Base-by-base conservation (phyloP, 148 eudicot genomes). In the Silene latifolia region DNA sequence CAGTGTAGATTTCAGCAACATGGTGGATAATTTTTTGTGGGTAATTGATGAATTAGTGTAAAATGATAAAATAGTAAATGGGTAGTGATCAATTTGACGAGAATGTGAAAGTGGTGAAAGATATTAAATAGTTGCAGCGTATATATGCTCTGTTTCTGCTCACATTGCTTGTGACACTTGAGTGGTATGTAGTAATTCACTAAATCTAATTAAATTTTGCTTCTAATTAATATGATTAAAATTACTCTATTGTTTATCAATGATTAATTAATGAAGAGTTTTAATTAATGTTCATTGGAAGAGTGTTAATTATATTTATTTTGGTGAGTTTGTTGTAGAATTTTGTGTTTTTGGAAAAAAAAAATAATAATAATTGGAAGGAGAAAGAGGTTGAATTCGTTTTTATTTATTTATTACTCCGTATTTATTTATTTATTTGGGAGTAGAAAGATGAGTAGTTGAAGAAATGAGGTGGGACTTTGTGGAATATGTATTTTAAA, bases 101-200 rank as follows among this genome's bases (percentile, higher is more conserved):
- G 59, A 76, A 77, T 81, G 80, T 76, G 77, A 72, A 72, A 67
- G 64, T 48, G 44, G 68, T 72, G 72, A 67, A 58, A 67, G 77
- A 67, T 69, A 81, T 18, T 81, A 48, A 81, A 72, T 81, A 81
- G 61, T 61, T 72, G 83, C 80, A 81, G 83, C 83, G 83, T 77
- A 21, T 51, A n/a, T 51, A 12, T 76, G 15, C 56, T 75, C 63
- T 71, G 80, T 77, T 71, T 44, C 61, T 67, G 11, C 68, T 64
- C 32, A 64, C 68, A 64, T 61, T 21, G 56, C 65, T 19, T 80
- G 77, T 76, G 79, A 76, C 82, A 79, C 78, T 80, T 79, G 69
- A 68, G 65, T 79, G 62, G 67, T 27, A 27, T 27, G 29, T 27
- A 27, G 29, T 71, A 71, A 58, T 35, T 7, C 14, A 46, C 13